These are phyloP conservation scores for Leucaena leucocephala DNA, from an alignment of 306 rosid species.

Conservation along the genomic window DNA sequence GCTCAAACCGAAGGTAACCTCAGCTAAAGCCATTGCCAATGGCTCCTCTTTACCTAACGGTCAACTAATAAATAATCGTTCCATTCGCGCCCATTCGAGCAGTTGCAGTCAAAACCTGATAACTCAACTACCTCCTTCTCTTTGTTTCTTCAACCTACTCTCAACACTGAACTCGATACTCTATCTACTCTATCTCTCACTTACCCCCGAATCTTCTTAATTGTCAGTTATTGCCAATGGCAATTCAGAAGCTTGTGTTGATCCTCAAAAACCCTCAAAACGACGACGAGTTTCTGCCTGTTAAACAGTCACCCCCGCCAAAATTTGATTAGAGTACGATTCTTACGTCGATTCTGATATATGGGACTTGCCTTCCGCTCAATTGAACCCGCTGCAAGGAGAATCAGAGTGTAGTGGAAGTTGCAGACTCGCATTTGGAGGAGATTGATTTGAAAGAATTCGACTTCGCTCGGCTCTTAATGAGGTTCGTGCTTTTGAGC, in stretches of 20 bases:
- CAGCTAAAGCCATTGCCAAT: background rate
- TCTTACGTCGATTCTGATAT: slow-evolving; percentile 84
- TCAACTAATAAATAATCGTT: background rate
- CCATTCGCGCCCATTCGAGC: background rate
- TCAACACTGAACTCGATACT: background rate
- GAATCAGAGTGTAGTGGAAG: slow-evolving; percentile 33
- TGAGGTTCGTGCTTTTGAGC: slow-evolving; percentile 40
- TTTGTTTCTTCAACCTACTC: background rate
- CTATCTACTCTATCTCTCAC: background rate
- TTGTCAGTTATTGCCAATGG: slow-evolving; percentile 37
- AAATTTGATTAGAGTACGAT: slow-evolving; percentile 74
- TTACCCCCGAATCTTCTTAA: background rate
- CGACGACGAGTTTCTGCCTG: slow-evolving; percentile 55
- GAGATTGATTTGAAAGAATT: slow-evolving; percentile 55
- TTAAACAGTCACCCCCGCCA: slow-evolving; percentile 68
- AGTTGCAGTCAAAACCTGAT: background rate
- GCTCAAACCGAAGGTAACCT: background rate
- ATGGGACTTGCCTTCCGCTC: slow-evolving; percentile 80
- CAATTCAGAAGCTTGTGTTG: slow-evolving; percentile 55
- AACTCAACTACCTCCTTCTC: background rate
- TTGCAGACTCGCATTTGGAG: slow-evolving; percentile 33
- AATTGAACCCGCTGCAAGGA: slow-evolving; percentile 47
- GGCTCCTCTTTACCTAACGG: background rate
- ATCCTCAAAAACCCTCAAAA: slow-evolving; percentile 53
- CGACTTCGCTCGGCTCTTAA: slow-evolving; percentile 59